Conservation (phyloP, 352 stramenopile genomes). For the Pythium brachiatum region DNA sequence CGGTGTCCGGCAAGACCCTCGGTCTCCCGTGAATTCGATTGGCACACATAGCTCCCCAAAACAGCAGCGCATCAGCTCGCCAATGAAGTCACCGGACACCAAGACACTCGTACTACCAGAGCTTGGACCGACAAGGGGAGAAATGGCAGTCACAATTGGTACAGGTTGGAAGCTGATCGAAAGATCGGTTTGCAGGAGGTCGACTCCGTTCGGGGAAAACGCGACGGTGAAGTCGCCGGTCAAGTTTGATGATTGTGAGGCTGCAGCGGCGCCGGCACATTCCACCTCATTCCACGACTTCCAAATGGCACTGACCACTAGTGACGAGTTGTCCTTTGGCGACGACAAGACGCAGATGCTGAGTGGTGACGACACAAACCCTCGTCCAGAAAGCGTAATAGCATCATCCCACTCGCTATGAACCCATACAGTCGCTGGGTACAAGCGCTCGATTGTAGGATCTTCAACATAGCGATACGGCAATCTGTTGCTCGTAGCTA, state of each 20-base stretch:
- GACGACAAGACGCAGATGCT: slow-evolving; percentile 9
- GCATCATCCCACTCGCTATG: not conserved
- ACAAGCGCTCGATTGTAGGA: not conserved
- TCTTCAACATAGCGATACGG: slow-evolving; percentile 5
- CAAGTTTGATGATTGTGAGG: not conserved
- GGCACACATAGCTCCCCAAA: slow-evolving; percentile 38
- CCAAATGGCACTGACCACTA: slow-evolving; percentile 5
- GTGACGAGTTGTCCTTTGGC: not conserved
- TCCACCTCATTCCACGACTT: slow-evolving; percentile 29
- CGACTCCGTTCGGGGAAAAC: slow-evolving; percentile 10
- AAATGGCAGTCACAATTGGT: slow-evolving; percentile 25
- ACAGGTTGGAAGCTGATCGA: not conserved
- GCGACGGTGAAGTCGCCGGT: not conserved
- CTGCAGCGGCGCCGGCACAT: not conserved
- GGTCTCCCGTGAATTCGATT: slow-evolving; percentile 1
- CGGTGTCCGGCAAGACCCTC: slow-evolving; percentile 5
- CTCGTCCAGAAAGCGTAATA: slow-evolving; percentile 4
- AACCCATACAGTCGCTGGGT: not conserved
- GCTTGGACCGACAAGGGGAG: slow-evolving; percentile 23
- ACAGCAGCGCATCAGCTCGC: slow-evolving; percentile 37
- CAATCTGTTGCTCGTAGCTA: slow-evolving; percentile 35
- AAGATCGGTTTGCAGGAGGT: not conserved
- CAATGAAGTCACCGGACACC: slow-evolving; percentile 30
- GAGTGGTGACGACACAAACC: slow-evolving; percentile 3
- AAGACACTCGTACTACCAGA: slow-evolving; percentile 26